Base-by-base conservation (phyloP, 192 early-diverging fungal genomes). In the Gonapodya sp. region DNA sequence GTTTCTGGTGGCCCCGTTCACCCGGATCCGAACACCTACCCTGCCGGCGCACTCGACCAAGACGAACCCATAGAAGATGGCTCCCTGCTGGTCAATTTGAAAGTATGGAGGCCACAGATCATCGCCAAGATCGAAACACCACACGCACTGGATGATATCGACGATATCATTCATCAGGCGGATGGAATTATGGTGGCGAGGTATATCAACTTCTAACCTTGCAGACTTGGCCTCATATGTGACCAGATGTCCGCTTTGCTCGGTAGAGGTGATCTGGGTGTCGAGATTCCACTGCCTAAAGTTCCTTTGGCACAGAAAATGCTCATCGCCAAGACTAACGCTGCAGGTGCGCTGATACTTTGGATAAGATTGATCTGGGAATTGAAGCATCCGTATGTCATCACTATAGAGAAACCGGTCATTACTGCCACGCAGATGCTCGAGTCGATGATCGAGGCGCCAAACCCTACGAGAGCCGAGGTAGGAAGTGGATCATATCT, bases 371-470 rank as follows among this genome's bases (percentile, higher is more conserved):
- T 64, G 46, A 64, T 24, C 24, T 24, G 24, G 46, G 46, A 64
- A 8, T 8, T 64, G 46, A 64, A 64, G 46, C 46, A 24, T 24
- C 46, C 46, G 8, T 24, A 64, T 64, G 8, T 16, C 46, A 77
- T 31, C 75, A 8, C 34, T 34, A 82, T 79, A 80, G 83, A 83
- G 34, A 83, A 83, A 16, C 84, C 84, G 80, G 89, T 90, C 75
- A 90, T 90, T 72, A 90, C 89, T 0, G 89, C 89, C 0, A 90
- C 89, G 18, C 89, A 90, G 80, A 90, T 90, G 89, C 83, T 90
- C 18, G 89, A 90, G 79, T 82, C 81, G 31, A 90, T 90, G 89
- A 90, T 90, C 77, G 83, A 81, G 64, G 72, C 85, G 1, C 89
- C 89, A 1, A 82, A 84, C 18, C 89, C 89, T 0, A 90, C 89